A percentile compares a stretch with the other conserved stretches of the same genome.
Evolutionary conservation across 2,329 filamentous ascomycete species (phyloP).

Genomic region (Trichoderma sp.): DNA sequence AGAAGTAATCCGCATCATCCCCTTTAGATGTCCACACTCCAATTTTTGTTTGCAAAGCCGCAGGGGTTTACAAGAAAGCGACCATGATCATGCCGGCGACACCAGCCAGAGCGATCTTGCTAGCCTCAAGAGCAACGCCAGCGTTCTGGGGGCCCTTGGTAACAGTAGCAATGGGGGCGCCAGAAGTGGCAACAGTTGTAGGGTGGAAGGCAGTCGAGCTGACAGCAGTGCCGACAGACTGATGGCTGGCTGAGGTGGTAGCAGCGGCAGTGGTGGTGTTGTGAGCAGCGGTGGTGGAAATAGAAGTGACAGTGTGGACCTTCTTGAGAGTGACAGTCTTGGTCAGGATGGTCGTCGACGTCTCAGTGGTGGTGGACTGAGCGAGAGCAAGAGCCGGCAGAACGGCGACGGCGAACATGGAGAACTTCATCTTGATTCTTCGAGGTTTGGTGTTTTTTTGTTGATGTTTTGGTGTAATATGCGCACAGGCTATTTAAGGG

Average conservation of each 20-base stretch:
- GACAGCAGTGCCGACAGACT: slow-evolving; percentile 16
- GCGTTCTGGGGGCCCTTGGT: slow-evolving; percentile 42
- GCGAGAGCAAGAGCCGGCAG: slow-evolving; percentile 56
- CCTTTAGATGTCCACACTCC: background rate
- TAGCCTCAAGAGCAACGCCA: slow-evolving; percentile 44
- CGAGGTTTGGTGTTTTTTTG: slow-evolving; percentile 14
- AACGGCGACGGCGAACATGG: slow-evolving; percentile 46
- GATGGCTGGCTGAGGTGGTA: slow-evolving; percentile 30
- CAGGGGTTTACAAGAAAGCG: slow-evolving; percentile 47
- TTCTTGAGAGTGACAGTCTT: slow-evolving; percentile 52
- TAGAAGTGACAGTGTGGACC: slow-evolving; percentile 40
- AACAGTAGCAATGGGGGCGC: slow-evolving; percentile 34
- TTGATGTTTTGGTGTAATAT: slow-evolving; percentile 23
- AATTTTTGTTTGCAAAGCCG: background rate
- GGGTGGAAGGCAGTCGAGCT: slow-evolving; percentile 26
- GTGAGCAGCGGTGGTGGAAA: slow-evolving; percentile 24
- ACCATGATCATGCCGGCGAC: slow-evolving; percentile 50
- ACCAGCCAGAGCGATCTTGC: slow-evolving; percentile 48
- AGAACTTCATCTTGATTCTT: slow-evolving; percentile 39
- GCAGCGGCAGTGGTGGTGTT: slow-evolving; percentile 37
- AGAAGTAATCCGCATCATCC: background rate
- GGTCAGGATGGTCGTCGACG: slow-evolving; percentile 44
- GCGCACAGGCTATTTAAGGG: slow-evolving; percentile 26
- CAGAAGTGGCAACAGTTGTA: slow-evolving; percentile 25
- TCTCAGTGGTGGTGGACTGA: slow-evolving; percentile 35